Evolutionary conservation across 176 grass and related monocot species (phyloP), one percentile per base, ranked within the genome.

Genomic region (Carex scoparia): DNA sequence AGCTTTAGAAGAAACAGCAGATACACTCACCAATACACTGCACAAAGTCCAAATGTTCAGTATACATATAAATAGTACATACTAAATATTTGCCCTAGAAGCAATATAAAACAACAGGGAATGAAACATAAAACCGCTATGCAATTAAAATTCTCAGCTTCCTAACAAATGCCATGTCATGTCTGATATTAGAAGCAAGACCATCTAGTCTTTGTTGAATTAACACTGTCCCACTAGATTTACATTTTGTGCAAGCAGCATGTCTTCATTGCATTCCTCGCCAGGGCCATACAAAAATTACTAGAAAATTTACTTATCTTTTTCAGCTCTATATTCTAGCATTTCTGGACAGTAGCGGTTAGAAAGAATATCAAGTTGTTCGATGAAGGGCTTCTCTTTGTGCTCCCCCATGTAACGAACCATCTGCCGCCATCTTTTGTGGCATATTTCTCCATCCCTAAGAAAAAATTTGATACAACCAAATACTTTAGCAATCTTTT

Each of bases 351-450:
- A 84, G 87, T 94, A 94, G 1, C 92, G 88, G 64, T 79, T 66
- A 1, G 85, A 79, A 23, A 98, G 85, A 31, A 93, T 82, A 67
- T 92, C 91, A 35, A 98, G 42, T 86, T 93, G 88, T 66, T 98
- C 93, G 5, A 93, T 89, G 79, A 95, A 98, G 38, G 93, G 48
- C 84, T 15, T 94, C 86, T 91, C 89, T 74, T 68, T 89, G 49
- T 87, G 86, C 6, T 81, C 64, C 51, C 92, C 90, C 1, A 97
- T 79, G 31, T 70, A 9, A 60, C 93, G 89, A 16, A 91, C 74
- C 91, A 95, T 95, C 87, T 98, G 87, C 16, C 87, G 82, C 93
- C 95, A 98, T 37, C 93, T 84, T 53, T 66, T 83, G 16, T 86
- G 82, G 77, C 91, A 94, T 80, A 89, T 19, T 66, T 93, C 91